phyloP scores from a whole-genome alignment of 2,329 filamentous ascomycete genomes.

The Huntiella abstrusa region DNA sequence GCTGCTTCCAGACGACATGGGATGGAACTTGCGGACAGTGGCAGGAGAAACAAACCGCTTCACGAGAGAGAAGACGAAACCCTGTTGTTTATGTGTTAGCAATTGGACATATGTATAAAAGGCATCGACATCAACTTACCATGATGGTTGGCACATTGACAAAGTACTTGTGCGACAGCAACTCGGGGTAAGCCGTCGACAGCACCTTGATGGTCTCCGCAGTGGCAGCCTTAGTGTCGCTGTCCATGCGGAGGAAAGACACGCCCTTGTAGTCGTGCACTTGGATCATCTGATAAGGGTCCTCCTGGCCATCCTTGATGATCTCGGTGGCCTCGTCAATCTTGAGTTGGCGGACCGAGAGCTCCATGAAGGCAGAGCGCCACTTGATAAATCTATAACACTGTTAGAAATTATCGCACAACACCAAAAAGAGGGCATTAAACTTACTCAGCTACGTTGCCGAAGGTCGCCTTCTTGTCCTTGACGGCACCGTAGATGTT shows the following conservation, averaged over 20 bases:
- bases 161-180: slow-evolving; percentile 75
- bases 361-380: slow-evolving; percentile 81
- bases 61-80: slow-evolving; percentile 61
- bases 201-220: slow-evolving; percentile 70
- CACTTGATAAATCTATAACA: slow-evolving; percentile 62
- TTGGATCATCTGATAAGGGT: slow-evolving; percentile 81
- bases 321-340: slow-evolving; percentile 48
- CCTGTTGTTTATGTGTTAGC: slow-evolving; percentile 16
- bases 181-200: slow-evolving; percentile 69
- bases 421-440: not conserved
- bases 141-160: slow-evolving; percentile 84
- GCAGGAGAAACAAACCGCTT: slow-evolving; percentile 57
- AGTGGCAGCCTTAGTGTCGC: slow-evolving; percentile 55
- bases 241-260: slow-evolving; percentile 68
- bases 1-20: slow-evolving; percentile 52
- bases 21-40: slow-evolving; percentile 64
- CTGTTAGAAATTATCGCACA: not conserved
- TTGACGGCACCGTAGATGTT: slow-evolving; percentile 83
- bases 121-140: slow-evolving; percentile 17
- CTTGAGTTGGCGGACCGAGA: slow-evolving; percentile 56
- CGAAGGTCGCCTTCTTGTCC: slow-evolving; percentile 67
- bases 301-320: slow-evolving; percentile 54
- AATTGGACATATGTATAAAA: not conserved
- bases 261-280: slow-evolving; percentile 85
- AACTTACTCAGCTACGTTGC: slow-evolving; percentile 58